These are phyloP conservation scores for Inga laurina DNA, from an alignment of 306 rosid genomes.

Conservation along the genomic window DNA sequence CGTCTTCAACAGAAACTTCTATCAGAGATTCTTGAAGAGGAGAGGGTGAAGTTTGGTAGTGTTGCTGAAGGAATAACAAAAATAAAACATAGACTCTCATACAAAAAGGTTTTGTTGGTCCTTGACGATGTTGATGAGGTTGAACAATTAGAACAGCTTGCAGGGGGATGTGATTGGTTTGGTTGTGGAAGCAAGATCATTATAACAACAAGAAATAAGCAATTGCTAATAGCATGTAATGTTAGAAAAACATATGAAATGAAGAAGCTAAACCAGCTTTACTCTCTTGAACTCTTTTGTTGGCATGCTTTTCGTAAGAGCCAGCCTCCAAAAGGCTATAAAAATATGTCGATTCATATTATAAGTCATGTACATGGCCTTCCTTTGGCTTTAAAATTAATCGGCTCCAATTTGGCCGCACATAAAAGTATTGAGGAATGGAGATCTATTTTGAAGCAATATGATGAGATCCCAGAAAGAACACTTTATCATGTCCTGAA, in stretches of 20 bases:
- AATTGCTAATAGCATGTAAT: background rate
- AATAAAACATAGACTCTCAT: background rate
- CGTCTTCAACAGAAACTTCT: background rate
- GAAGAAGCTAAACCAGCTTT: background rate
- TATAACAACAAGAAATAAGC: slow-evolving; percentile 6
- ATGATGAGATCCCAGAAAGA: background rate
- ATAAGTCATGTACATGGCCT: background rate
- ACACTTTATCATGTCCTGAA: background rate
- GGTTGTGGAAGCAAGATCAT: background rate
- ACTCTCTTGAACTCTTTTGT: slow-evolving; percentile 5
- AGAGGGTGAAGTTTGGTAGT: background rate
- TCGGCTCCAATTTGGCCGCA: background rate
- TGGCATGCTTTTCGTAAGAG: background rate
- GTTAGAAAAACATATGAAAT: background rate
- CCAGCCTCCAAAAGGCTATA: background rate
- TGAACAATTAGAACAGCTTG: background rate
- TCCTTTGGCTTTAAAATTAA: background rate
- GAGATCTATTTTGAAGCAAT: background rate
- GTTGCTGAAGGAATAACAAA: background rate
- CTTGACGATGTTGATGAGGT: background rate
- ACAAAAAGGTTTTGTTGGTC: background rate
- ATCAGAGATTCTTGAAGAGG: background rate
- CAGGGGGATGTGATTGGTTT: background rate
- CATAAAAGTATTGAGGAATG: background rate
- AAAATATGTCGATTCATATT: background rate